Evolutionary conservation across 2,329 filamentous ascomycete genomes (phyloP), one percentile per base, ranked within the genome.

Genomic region (Diaporthe citriasiana): DNA sequence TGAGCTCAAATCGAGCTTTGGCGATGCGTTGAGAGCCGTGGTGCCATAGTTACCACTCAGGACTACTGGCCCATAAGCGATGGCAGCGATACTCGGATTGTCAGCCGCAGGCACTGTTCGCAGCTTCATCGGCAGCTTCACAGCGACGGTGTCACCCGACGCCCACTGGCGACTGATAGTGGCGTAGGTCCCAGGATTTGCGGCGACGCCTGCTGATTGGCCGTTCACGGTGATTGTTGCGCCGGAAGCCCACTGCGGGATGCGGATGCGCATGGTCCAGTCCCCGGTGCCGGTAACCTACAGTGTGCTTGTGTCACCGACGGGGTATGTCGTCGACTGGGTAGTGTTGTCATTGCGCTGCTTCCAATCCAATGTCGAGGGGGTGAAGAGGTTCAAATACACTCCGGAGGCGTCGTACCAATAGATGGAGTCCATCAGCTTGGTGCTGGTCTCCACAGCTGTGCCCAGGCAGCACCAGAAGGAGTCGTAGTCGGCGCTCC

Each of bases 401-500:
- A 89, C 80, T 0, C 82, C 82, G 0, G 80, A 79, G 38, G 80
- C 79, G 69, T 86, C 83, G 59, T 85, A 81, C 59, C 84, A 87
- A 80, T 89, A 89, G 70, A 89, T 85, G 0, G 87, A 87, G 76
- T 89, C 87, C 81, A 85, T 85, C 15, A 88, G 78, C 77, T 88
- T 89, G 0, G 87, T 89, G 77, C 89, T 89, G 0, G 85, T 88
- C 80, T 89, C 87, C 1, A 89, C 73, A 0, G 83, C 85, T 0
- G 87, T 88, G 1, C 86, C 87, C 77, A 89, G 86, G 71, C 87
- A 89, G 78, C 87, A 89, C 87, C 87, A 89, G 78, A 88, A 87
- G 0, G 85, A 86, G 65, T 86, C 80, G 76, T 89, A 87, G 75
- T 89, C 87, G 0, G 87, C 89, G 56, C 85, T 87, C 86, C 86